Evolutionary conservation across 2,329 filamentous ascomycete genomes (phyloP).

Genomic region (Eutypella sp.): DNA sequence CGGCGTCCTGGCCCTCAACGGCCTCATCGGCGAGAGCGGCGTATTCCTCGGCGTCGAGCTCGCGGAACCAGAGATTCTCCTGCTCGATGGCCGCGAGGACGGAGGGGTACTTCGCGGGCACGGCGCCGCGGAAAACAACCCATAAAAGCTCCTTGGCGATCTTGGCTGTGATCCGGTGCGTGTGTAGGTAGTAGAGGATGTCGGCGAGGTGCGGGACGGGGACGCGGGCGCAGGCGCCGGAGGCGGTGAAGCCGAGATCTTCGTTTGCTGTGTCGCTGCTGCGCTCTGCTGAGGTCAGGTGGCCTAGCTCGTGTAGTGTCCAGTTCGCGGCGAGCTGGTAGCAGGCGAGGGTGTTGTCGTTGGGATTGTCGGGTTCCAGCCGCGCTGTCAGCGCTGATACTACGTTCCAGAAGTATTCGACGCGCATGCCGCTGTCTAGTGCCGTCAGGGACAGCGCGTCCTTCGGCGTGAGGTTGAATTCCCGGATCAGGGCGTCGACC

Average conservation of each 20-base stretch:
- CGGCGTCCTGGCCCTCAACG: slow-evolving; percentile 40
- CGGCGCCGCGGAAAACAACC: slow-evolving; percentile 43
- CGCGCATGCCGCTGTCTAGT: slow-evolving; percentile 70
- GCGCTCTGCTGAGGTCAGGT: slow-evolving; percentile 55
- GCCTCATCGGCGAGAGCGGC: slow-evolving; percentile 38
- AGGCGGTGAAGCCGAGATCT: slow-evolving; percentile 33
- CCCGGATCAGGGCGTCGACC: slow-evolving; percentile 53
- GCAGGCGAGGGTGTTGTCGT: slow-evolving; percentile 18
- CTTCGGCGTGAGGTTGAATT: slow-evolving; percentile 68
- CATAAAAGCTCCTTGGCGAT: slow-evolving; percentile 56
- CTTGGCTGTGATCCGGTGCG: slow-evolving; percentile 47
- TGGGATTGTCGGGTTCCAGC: slow-evolving; percentile 13
- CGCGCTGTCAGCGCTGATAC: slow-evolving; percentile 38
- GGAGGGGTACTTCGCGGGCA: slow-evolving; percentile 31
- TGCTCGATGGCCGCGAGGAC: slow-evolving; percentile 41
- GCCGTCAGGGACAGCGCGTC: slow-evolving; percentile 77
- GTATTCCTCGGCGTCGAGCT: slow-evolving; percentile 46
- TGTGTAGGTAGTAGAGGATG: slow-evolving; percentile 44
- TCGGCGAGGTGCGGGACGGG: slow-evolving; percentile 44
- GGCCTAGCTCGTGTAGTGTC: slow-evolving; percentile 73
- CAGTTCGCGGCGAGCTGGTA: slow-evolving; percentile 54
- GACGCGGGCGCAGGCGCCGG: slow-evolving; percentile 44
- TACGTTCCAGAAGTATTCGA: slow-evolving; percentile 76
- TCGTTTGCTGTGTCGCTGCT: slow-evolving; percentile 27
- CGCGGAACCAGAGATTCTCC: slow-evolving; percentile 50